Percentiles rank a stretch among this genome's conserved stretches.
These are phyloP conservation scores for Ustilago nuda DNA, from an alignment of 1,284 basidiomycete species.

Conservation along the genomic window DNA sequence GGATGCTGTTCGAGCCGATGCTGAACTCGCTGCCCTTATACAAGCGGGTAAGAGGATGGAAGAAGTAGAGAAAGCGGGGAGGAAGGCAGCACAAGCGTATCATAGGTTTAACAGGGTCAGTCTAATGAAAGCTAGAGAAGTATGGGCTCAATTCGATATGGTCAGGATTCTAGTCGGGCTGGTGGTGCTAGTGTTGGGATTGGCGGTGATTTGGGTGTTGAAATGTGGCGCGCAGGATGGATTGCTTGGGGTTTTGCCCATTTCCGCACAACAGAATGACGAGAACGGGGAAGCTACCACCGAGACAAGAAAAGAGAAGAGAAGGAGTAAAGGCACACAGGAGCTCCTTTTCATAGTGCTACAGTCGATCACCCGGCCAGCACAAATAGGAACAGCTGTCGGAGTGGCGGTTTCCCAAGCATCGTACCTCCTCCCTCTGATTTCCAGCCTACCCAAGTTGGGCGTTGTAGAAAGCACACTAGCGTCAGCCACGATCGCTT, in stretches of 20 bases:
- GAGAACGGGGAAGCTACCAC: neutral
- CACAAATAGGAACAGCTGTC: constrained; percentile 2
- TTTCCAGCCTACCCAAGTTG: neutral
- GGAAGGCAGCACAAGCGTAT: constrained; percentile 51
- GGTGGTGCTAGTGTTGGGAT: constrained; percentile 67
- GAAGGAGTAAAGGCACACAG: constrained; percentile 17
- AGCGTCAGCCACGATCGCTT: constrained; percentile 11
- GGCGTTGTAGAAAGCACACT: constrained; percentile 38
- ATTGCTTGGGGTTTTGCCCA: constrained; percentile 10
- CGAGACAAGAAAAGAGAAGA: constrained; percentile 5
- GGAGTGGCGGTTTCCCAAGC: constrained; percentile 1
- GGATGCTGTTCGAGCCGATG: constrained; percentile 53
- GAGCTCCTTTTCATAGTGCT: constrained; percentile 24
- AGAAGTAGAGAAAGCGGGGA: constrained; percentile 22
- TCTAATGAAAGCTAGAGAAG: constrained; percentile 79
- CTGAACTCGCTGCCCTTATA: constrained; percentile 22
- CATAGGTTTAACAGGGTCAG: constrained; percentile 76
- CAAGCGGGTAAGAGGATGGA: neutral
- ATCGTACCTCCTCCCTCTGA: neutral
- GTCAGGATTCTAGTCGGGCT: constrained; percentile 79
- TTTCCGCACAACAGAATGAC: neutral
- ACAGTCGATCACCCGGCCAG: neutral
- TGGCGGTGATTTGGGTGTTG: constrained; percentile 26
- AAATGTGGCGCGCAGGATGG: constrained; percentile 21
- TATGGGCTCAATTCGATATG: constrained; percentile 96